Base-by-base conservation (phyloP, 2,329 filamentous ascomycete species). In the Alternaria alternata region DNA sequence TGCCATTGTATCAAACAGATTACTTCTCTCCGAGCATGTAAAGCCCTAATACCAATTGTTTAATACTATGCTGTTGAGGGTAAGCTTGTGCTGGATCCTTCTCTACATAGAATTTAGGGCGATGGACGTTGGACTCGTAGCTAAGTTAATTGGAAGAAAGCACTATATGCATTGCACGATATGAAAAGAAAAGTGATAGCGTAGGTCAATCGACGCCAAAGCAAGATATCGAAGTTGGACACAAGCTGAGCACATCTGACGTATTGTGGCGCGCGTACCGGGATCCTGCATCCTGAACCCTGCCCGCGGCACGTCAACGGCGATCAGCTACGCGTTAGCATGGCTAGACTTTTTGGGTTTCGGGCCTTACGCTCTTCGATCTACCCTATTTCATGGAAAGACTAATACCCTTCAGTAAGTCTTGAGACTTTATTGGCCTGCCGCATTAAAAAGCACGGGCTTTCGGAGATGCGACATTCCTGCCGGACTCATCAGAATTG, bases 161-260 rank as follows among this genome's bases (percentile, higher is more conserved):
- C n/a, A 41, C 32, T 51, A 48, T 18, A 41, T 49, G 46, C 46
- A 51, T 42, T 12, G 54, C 41, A 34, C 8, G 24, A 51, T 12
- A 26, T 28, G 28, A 44, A 26, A 57, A 44, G 32, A 32, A 41
- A 39, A 28, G 48, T 38, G 46, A 49, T 49, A 49, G 26, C 44
- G 54, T 53, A 48, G 18, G 51, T 36, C 32, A 41, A 39, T 47
- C 57, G 47, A 14, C 22, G 54, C 44, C 60, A 48, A 73, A 73
- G 63, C 70, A 74, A 69, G 72, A 67, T 73, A 57, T 75, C 55
- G 59, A 70, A 63, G 69, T 75, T 65, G 70, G 65, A 70, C 67
- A 65, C 51, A 64, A 61, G 53, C 65, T 63, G 52, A 61, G 60
- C 54, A 54, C 46, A 59, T 70, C 68, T 78, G 75, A 77, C 75